phyloP scores from a whole-genome alignment of 768 basidiomycete species.

The Tricholoma bakamatsutake region DNA sequence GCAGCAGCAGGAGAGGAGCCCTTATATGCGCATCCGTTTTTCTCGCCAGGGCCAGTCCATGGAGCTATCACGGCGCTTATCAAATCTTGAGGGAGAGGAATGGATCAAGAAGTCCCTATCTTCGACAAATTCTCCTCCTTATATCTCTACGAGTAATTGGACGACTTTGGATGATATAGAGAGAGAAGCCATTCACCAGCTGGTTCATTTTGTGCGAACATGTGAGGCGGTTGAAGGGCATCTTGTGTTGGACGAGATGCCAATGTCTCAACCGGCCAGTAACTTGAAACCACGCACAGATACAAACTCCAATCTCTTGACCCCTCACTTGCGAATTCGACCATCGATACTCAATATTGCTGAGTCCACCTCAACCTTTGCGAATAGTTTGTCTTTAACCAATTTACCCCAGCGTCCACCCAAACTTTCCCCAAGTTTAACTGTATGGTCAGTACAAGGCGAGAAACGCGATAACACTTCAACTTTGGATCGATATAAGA shows the following conservation, averaged over 20 bases:
- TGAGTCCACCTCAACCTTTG: not conserved
- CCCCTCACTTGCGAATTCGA: not conserved
- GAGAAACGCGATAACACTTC: not conserved
- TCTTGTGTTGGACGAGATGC: not conserved
- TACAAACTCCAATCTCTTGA: not conserved
- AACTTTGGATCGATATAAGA: not conserved
- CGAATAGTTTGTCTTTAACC: not conserved
- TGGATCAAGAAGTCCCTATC: slow-evolving; percentile 33
- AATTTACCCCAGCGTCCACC: not conserved
- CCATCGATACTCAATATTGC: not conserved
- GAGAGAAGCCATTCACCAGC: slow-evolving; percentile 18
- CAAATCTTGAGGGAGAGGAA: slow-evolving; percentile 27
- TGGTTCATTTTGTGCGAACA: slow-evolving; percentile 20
- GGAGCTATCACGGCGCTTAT: slow-evolving; percentile 29
- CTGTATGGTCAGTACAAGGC: not conserved
- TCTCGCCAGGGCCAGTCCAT: slow-evolving; percentile 26
- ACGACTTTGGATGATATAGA: slow-evolving; percentile 20
- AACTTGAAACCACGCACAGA: not conserved
- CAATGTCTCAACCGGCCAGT: not conserved
- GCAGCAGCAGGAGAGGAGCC: not conserved
- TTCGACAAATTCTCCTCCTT: slow-evolving; percentile 15
- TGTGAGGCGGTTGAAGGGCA: slow-evolving; percentile 18
- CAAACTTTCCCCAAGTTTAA: not conserved
- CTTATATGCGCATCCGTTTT: slow-evolving; percentile 33
- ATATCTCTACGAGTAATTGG: slow-evolving; percentile 19